A percentile compares a stretch with the other conserved stretches of the same genome.
phyloP scores from a whole-genome alignment of 257 asterid species.

The Salvia miltiorrhiza region DNA sequence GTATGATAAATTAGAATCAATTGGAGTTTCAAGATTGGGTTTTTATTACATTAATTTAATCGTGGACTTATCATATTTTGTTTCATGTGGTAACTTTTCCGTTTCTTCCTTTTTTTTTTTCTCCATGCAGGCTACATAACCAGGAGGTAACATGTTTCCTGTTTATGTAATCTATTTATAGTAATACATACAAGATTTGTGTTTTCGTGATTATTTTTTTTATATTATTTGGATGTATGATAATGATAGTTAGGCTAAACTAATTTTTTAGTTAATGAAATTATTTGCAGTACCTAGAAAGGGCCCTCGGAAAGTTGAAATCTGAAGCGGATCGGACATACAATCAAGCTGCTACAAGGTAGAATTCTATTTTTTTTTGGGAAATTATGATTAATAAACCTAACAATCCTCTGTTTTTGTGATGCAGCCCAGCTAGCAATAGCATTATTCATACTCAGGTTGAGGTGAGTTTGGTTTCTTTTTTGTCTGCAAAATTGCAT shows the following conservation, averaged over 20 bases:
- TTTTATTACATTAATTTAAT: neutral
- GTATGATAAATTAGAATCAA: conserved; percentile 26
- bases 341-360: conserved; percentile 53
- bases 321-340: conserved; percentile 47
- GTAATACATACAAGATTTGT: neutral
- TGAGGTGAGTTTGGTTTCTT: conserved; percentile 41
- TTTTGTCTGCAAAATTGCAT: neutral
- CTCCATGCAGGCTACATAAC: conserved; percentile 72
- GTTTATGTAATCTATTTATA: neutral
- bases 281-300: conserved; percentile 52
- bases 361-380: neutral
- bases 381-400: neutral
- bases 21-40: no score
- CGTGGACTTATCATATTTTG: neutral
- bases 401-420: neutral
- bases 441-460: conserved; percentile 55
- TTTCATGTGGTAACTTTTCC: neutral
- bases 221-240: neutral
- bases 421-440: conserved; percentile 52
- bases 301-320: conserved; percentile 80
- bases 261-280: neutral
- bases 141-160: conserved; percentile 60
- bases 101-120: neutral
- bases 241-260: neutral
- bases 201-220: neutral